Evolutionary conservation across 2,329 filamentous ascomycete species (phyloP).

Genomic region (Fusarium newnesense): DNA sequence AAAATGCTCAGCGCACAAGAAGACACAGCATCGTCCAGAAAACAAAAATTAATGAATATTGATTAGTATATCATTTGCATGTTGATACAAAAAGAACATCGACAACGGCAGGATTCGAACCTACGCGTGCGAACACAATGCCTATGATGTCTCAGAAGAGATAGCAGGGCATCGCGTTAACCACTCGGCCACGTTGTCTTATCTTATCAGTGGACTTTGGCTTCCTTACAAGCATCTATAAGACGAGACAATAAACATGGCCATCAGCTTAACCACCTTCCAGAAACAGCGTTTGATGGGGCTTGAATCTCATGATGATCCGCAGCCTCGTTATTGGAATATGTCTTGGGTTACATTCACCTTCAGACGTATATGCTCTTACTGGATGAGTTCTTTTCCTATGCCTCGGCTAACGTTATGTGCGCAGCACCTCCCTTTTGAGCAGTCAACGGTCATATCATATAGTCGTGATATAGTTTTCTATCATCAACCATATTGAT

Average conservation of each 20-base stretch:
- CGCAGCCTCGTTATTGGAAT: neutral
- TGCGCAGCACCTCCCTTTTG: neutral
- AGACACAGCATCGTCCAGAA: neutral
- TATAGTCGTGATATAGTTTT: neutral
- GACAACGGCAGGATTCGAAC: constrained; percentile 31
- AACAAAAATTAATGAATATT: neutral
- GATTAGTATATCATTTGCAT: too few relatives aligned
- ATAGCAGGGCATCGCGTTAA: constrained; percentile 32
- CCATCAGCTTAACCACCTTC: neutral
- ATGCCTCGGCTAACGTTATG: neutral
- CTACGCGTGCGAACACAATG: constrained; percentile 32
- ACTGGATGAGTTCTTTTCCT: neutral
- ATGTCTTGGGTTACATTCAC: neutral
- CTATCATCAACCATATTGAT: neutral
- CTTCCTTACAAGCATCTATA: fast-evolving
- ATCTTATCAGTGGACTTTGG: neutral
- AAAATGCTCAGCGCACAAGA: neutral
- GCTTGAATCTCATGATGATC: neutral
- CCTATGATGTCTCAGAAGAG: constrained; percentile 21
- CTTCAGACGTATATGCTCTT: neutral
- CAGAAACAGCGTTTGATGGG: neutral
- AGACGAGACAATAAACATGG: fast-evolving
- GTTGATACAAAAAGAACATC: neutral
- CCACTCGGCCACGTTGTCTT: constrained; percentile 30
- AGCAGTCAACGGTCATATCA: neutral